Evolutionary conservation across 2,329 filamentous ascomycete genomes (phyloP), one percentile per base, ranked within the genome.

Genomic region (Chrysoporthe deuterocubensis): DNA sequence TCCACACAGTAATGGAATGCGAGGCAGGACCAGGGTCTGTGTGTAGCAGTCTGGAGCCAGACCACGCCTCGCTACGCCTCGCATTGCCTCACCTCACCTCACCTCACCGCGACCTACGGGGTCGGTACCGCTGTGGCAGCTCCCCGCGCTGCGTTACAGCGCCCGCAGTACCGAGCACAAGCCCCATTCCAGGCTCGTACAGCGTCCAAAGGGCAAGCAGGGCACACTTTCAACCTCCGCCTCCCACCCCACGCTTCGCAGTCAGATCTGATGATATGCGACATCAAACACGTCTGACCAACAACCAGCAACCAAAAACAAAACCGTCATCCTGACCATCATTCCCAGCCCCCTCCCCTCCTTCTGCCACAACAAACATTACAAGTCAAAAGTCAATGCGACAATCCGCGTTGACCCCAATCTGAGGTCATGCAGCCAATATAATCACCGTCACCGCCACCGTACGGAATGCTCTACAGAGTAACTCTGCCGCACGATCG

Each of bases 151-250:
- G 50, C 13, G 40, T n/a, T 43, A 37, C 60, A 52, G 37, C 44
- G 60, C 60, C 60, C 60, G 60, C 60, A 62, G 52, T 37, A 18
- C 46, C 60, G 48, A 46, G 60, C 60, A 50, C 60, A 52, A 50
- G 34, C 60, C 43, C 34, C n/a, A 13, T 37, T 42, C n/a, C 50
- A 21, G 37, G 37, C n/a, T n/a, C n/a, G 9, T n/a, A 6, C 50
- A 26, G 26, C 26, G 26, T 26, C 57, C 40, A 43, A 21, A 16
- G 26, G 50, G 50, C 57, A 43, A 26, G 26, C 26, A 26, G 26
- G 54, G 54, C 54, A 57, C 32, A 57, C 18, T 21, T 34, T 13
- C 54, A 40, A 34, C 54, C 4, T 34, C 18, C 54, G 18, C 54
- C 14, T 57, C 34, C 34, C 16, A 26, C 26, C 26, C 26, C 26